Evolutionary conservation across 495 filamentous ascomycete genomes (phyloP), one percentile per base, ranked within the genome.

Genomic region (Terfezia claveryi): DNA sequence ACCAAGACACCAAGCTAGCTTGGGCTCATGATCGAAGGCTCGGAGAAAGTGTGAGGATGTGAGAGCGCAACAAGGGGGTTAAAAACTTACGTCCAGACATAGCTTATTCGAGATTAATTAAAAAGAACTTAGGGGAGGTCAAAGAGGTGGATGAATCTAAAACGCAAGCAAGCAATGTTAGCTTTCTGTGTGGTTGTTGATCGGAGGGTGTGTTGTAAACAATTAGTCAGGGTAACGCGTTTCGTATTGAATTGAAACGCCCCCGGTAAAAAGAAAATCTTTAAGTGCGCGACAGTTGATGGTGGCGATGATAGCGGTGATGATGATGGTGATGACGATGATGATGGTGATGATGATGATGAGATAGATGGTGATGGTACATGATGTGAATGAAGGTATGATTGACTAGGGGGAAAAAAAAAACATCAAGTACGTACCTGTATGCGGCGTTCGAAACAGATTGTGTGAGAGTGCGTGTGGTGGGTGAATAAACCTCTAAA

Each of bases 291-390:
- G 63, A 63, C 57, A 66, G 87, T 87, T 85, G 77, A 94, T 87
- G 87, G 87, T 88, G 87, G 92, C 93, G 60, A 70, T 85, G 76
- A 69, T 37, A 54, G 56, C 61, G 60, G 54, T 63, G 62, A 49
- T 63, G 64, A 65, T 65, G 66, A 68, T 60, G 66, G 61, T 63
- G 61, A 67, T 46, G 16, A 46, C 1, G 16, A 46, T 16, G 38
- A 67, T 68, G 64, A 68, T 60, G 66, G 61, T 63, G 61, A 67
- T 46, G 16, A 46, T 11, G 16, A 46, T 16, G 38, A 67, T 68
- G 64, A n/a, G n/a, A n/a, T n/a, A 56, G 59, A 56, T 54, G 53
- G 60, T 59, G 64, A 50, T 54, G 51, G 50, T 53, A 51, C 17
- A n/a, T n/a, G n/a, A n/a, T 56, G 57, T 57, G 57, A 62, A 64